Evolutionary conservation across 1,139 yeast species (phyloP).

Genomic region (Geotrichum klebahnii): DNA sequence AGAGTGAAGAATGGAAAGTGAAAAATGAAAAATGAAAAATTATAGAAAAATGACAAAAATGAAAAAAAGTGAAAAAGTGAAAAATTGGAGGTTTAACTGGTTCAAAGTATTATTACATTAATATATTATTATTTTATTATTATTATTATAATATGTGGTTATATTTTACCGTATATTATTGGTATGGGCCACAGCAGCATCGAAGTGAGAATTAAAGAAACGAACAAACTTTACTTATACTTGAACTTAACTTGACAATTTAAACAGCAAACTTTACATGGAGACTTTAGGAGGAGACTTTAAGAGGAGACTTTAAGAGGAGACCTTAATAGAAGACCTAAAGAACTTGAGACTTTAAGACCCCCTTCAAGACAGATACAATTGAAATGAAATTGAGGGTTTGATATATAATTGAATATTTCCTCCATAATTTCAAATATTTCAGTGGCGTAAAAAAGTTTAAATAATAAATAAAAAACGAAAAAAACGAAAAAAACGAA

Average conservation of each 20-base stretch:
- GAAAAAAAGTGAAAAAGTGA: background rate
- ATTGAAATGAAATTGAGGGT: background rate
- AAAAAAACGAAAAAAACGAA: background rate
- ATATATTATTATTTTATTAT: too few species aligned
- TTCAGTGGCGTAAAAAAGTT: background rate
- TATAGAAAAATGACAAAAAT: too few species aligned
- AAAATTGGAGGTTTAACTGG: too few species aligned
- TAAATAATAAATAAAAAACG: background rate
- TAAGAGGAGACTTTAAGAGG: too few species aligned
- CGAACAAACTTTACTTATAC: background rate
- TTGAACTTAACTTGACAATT: too few species aligned
- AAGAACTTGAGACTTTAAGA: background rate
- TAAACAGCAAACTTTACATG: too few species aligned
- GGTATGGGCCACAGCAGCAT: background rate
- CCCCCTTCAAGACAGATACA: background rate
- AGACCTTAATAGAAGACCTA: too few species aligned
- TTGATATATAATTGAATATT: background rate
- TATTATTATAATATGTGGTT: too few species aligned
- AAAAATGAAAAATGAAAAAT: constrained; percentile 2
- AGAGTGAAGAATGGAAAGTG: background rate
- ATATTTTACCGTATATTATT: too few species aligned
- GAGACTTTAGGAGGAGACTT: too few species aligned
- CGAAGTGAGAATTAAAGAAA: background rate
- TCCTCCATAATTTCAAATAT: background rate
- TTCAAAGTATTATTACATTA: too few species aligned